A percentile compares a stretch with the other conserved stretches of the same genome.
Evolutionary conservation across 2,329 filamentous ascomycete genomes (phyloP).

Genomic region (Alternaria rosae): DNA sequence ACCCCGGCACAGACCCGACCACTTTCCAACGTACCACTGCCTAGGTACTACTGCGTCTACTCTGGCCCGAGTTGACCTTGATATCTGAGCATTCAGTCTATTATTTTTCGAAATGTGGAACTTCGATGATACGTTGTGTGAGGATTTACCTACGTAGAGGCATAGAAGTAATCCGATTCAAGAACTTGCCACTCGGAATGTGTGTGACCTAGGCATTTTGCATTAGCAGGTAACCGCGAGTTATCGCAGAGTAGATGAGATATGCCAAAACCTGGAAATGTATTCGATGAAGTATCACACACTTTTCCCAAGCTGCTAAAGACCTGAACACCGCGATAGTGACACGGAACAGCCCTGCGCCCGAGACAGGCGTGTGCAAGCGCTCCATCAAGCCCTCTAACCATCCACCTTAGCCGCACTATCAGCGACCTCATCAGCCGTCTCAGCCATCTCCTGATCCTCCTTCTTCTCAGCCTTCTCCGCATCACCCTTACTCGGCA

Average conservation of each 20-base stretch:
- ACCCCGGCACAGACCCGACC: too few relatives aligned
- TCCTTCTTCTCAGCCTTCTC: slow-evolving; percentile 47
- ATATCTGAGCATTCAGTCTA: too few relatives aligned
- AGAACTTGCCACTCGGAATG: neutral
- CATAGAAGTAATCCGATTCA: neutral
- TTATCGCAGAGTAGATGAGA: neutral
- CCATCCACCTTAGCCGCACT: slow-evolving; percentile 48
- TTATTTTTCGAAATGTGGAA: too few relatives aligned
- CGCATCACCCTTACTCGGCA: slow-evolving; percentile 26
- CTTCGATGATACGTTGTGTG: too few relatives aligned
- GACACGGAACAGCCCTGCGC: neutral
- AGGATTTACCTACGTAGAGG: too few relatives aligned
- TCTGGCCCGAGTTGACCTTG: too few relatives aligned
- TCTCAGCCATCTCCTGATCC: slow-evolving; percentile 56
- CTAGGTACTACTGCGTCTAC: too few relatives aligned
- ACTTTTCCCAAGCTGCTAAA: neutral
- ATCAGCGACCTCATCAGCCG: slow-evolving; percentile 30
- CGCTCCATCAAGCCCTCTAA: slow-evolving; percentile 18
- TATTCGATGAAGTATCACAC: neutral
- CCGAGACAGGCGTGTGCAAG: neutral
- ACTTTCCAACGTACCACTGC: too few relatives aligned
- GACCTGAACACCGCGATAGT: neutral
- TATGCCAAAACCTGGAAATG: neutral
- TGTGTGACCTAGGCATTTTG: neutral
- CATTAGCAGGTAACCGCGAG: neutral